Conservation (phyloP, 2,329 filamentous ascomycete species). For the Madurella mycetomatis region DNA sequence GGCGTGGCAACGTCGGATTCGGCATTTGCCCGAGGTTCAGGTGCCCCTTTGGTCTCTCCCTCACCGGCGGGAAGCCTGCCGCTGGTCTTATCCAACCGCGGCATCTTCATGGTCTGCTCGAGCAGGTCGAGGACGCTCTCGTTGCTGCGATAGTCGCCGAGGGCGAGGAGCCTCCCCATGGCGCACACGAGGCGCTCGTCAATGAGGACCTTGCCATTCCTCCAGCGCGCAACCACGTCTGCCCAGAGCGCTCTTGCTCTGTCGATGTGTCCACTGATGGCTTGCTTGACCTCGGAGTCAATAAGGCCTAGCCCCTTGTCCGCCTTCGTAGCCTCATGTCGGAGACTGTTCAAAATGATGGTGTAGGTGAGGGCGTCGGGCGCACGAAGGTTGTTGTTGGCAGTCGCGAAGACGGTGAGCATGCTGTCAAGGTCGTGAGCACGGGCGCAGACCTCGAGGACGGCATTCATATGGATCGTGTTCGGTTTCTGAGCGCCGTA, state of each 20-base stretch:
- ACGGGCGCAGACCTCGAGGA: conserved; percentile 74
- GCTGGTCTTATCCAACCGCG: conserved; percentile 44
- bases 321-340: conserved; percentile 37
- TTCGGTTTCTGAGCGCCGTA: conserved; percentile 63
- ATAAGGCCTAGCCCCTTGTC: conserved; percentile 22
- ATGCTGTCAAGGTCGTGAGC: conserved; percentile 73
- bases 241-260: conserved; percentile 75
- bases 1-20: background rate
- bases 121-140: conserved; percentile 70
- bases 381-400: conserved; percentile 59
- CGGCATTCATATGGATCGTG: conserved; percentile 81
- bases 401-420: conserved; percentile 69
- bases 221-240: conserved; percentile 75
- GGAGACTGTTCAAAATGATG: conserved; percentile 74
- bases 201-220: conserved; percentile 61
- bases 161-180: conserved; percentile 74
- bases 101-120: conserved; percentile 77
- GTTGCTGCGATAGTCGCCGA: conserved; percentile 59
- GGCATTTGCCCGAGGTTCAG: background rate
- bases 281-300: conserved; percentile 28
- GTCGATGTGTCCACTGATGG: conserved; percentile 47
- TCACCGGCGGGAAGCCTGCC: conserved; percentile 2
- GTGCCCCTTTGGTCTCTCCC: background rate
- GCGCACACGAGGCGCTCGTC: conserved; percentile 75
- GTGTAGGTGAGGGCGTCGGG: conserved; percentile 74